Conservation (phyloP, 768 basidiomycete genomes). For the Suillus americanus region DNA sequence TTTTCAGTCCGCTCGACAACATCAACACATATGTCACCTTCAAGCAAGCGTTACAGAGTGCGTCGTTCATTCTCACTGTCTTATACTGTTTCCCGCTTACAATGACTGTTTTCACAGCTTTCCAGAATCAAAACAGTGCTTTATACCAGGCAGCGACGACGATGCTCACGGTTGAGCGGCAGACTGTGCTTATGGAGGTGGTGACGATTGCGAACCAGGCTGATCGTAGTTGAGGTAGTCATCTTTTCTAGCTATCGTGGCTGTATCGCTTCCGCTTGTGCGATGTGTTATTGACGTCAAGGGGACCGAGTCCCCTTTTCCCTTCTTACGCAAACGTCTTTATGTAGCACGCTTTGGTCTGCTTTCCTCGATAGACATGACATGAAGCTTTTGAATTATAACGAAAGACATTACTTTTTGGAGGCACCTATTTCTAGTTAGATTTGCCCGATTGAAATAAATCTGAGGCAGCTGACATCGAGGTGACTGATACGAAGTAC, state of each 20-base stretch:
- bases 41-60: conserved; percentile 76
- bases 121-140: conserved; percentile 71
- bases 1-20: conserved; percentile 79
- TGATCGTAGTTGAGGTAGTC: background rate
- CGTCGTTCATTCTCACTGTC: conserved; percentile 21
- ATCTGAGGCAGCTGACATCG: too few relatives aligned
- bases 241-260: background rate
- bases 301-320: background rate
- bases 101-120: conserved; percentile 41
- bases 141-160: conserved; percentile 45
- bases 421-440: too few relatives aligned
- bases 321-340: background rate
- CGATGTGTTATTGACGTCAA: background rate
- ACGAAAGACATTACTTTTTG: too few relatives aligned
- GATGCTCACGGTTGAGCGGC: conserved; percentile 68
- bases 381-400: too few relatives aligned
- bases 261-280: background rate
- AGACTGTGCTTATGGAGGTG: conserved; percentile 38
- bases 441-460: too few relatives aligned
- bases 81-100: conserved; percentile 9
- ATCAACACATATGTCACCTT: conserved; percentile 79
- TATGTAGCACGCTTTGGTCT: background rate
- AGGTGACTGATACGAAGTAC: too few relatives aligned
- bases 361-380: background rate
- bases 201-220: background rate